These are phyloP conservation scores for Auricularia sp. DNA, from an alignment of 768 basidiomycete genomes.

Conservation along the genomic window DNA sequence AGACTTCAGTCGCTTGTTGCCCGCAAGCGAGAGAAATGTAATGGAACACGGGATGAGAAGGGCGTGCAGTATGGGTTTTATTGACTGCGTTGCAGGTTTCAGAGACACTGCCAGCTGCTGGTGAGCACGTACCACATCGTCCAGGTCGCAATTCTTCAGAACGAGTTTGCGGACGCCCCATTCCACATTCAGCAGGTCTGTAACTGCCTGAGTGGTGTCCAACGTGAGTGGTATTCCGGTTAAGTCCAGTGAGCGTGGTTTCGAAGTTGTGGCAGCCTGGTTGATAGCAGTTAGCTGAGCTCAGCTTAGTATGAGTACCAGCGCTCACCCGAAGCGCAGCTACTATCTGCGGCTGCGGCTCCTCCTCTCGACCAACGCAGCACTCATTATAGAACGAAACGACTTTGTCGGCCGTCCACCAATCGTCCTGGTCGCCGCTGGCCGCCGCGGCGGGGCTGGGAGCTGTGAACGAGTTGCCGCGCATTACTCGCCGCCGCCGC, in stretches of 20 bases:
- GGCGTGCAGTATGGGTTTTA: slow-evolving; percentile 87
- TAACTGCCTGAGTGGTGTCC: slow-evolving; percentile 65
- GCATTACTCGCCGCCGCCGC: slow-evolving; percentile 53
- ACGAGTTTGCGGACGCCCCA: slow-evolving; percentile 86
- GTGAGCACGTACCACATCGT: slow-evolving; percentile 52
- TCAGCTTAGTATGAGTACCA: slow-evolving; percentile 18
- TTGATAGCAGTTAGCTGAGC: background rate
- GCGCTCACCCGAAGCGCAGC: slow-evolving; percentile 54
- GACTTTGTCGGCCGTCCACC: slow-evolving; percentile 82
- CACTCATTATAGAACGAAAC: slow-evolving; percentile 83
- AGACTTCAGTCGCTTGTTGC: slow-evolving; percentile 71
- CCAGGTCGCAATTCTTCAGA: slow-evolving; percentile 79
- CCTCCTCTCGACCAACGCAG: slow-evolving; percentile 66
- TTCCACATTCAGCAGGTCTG: slow-evolving; percentile 86
- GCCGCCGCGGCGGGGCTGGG: slow-evolving; percentile 10
- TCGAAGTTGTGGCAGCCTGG: slow-evolving; percentile 43
- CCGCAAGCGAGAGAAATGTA: slow-evolving; percentile 75
- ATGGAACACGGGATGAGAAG: slow-evolving; percentile 76
- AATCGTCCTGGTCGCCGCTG: slow-evolving; percentile 37
- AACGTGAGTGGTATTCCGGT: slow-evolving; percentile 66
- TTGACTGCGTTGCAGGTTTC: slow-evolving; percentile 56
- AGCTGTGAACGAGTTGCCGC: slow-evolving; percentile 33
- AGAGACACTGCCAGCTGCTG: slow-evolving; percentile 14
- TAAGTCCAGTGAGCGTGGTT: slow-evolving; percentile 68
- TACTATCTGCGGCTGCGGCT: slow-evolving; percentile 54